Base-by-base conservation (phyloP, 2,329 filamentous ascomycete species). In the Trichoderma breve region DNA sequence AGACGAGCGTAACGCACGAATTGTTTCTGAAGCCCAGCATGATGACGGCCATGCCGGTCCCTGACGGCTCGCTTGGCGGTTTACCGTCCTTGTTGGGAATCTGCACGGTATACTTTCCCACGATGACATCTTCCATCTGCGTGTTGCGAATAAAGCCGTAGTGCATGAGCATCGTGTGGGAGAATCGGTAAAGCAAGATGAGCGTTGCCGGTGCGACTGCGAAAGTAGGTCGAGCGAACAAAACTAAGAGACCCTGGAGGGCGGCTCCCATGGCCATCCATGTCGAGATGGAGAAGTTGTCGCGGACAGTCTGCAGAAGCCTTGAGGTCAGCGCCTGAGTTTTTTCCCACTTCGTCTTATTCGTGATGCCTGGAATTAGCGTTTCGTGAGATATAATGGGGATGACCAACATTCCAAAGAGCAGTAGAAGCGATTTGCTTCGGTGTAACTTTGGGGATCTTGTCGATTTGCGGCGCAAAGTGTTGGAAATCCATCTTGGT, bases 221-320 rank as follows among this genome's bases (percentile, higher is more conserved):
- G 18, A 55, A 51, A 11, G 55, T 71, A 7, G 69, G 67, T 4
- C 57, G 61, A 8, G 66, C 36, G n/a, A 73, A 57, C 2, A 71
- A 5, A 7, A 67, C 39, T 15, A 71, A 28, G 12, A 57, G 12
- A 4, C 68, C 67, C 6, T 73, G 71, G 18, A 63, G 14, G 14
- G 51, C 9, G 18, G 71, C 71, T 11, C 71, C 71, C 9, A 73
- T 55, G 1, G 68, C 61, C 32, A 73, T 32, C 71, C 71, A 73
- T 14, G 69, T 71, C 11, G 68, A 55, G 15, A 73, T 39, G 12
- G 68, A 57, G 28, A 73, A 67, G 32, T 61, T 63, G 7, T 71
- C 68, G 58, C 71, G 68, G 21, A 73, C 11, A 12, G 28, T n/a
- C 71, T 73, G 18, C 9, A n/a, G 18, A 18, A 9, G 5, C 21